A percentile compares a stretch with the other conserved stretches of the same genome.
Evolutionary conservation across 1,284 basidiomycete genomes (phyloP).

Genomic region (Cryptococcus sp.): DNA sequence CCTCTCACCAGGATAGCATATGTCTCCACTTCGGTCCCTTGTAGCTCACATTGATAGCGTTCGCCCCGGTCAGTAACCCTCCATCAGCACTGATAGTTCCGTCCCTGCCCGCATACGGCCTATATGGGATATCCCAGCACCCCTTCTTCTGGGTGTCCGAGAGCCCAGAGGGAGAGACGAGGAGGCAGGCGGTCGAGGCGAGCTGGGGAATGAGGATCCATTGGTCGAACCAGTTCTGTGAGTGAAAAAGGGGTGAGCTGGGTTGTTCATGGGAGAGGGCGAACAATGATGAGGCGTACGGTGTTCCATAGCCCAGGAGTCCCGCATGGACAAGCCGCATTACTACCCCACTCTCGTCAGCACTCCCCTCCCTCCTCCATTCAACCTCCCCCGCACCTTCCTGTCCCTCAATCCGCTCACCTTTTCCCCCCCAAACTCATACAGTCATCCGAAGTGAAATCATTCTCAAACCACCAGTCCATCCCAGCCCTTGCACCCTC

Average conservation of each 20-base stretch:
- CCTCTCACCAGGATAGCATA: no score
- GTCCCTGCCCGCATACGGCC: constrained; percentile 56
- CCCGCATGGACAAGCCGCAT: constrained; percentile 18
- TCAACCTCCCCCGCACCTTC: background rate
- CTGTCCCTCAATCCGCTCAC: background rate
- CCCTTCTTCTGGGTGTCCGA: constrained; percentile 51
- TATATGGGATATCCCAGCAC: constrained; percentile 57
- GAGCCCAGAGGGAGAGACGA: constrained; percentile 54
- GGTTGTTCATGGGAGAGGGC: background rate
- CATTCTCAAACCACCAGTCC: constrained; percentile 63
- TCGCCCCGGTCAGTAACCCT: constrained; percentile 59
- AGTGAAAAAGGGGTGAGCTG: background rate
- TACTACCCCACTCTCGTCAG: constrained; percentile 3
- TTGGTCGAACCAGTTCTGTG: constrained; percentile 63
- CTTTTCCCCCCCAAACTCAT: constrained; percentile 56
- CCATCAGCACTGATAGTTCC: constrained; percentile 53
- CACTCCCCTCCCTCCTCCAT: background rate
- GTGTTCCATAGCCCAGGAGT: constrained; percentile 56
- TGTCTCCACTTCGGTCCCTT: no score
- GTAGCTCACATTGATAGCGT: constrained; percentile 37
- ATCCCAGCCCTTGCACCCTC: constrained; percentile 55
- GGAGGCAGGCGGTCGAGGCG: constrained; percentile 59
- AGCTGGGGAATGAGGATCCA: constrained; percentile 54
- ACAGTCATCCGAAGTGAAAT: constrained; percentile 50
- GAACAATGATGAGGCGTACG: constrained; percentile 1